These are phyloP conservation scores for Cladobotryum mycophilum DNA, from an alignment of 2,329 filamentous ascomycete genomes.

Conservation along the genomic window DNA sequence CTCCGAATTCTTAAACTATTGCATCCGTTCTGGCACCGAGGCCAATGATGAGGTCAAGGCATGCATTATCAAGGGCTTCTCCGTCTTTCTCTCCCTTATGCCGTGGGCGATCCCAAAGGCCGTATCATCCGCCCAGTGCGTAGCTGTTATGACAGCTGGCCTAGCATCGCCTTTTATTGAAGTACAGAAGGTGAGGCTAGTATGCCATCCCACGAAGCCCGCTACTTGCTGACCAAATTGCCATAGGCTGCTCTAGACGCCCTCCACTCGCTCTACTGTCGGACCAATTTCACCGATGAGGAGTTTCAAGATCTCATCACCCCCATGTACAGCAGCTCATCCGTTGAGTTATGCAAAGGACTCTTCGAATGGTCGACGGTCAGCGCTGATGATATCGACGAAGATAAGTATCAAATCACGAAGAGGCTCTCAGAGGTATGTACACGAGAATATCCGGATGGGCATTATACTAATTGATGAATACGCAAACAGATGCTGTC, in stretches of 20 bases:
- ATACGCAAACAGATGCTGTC: conserved; percentile 63
- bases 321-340: conserved; percentile 69
- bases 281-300: conserved; percentile 66
- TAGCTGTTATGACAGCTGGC: conserved; percentile 63
- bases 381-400: conserved; percentile 76
- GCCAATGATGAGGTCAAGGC: conserved; percentile 60
- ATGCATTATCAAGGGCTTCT: conserved; percentile 70
- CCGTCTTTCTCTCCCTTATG: conserved; percentile 71
- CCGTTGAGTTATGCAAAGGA: conserved; percentile 63
- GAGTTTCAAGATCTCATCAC: conserved; percentile 74
- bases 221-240: conserved; percentile 16
- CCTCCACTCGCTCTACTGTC: conserved; percentile 73
- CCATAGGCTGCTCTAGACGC: conserved; percentile 71
- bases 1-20: conserved; percentile 66
- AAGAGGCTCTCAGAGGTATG: conserved; percentile 90
- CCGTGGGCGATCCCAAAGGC: conserved; percentile 84
- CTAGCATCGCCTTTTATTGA: conserved; percentile 64
- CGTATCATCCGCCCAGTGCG: conserved; percentile 63
- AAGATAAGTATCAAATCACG: conserved; percentile 83
- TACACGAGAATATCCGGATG: neutral
- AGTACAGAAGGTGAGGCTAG: conserved; percentile 58
- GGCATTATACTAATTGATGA: neutral
- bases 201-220: neutral
- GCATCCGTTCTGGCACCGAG: conserved; percentile 58
- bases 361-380: conserved; percentile 77